These are phyloP conservation scores for Elsinoe perseae DNA, from an alignment of 2,329 filamentous ascomycete species.

Conservation along the genomic window DNA sequence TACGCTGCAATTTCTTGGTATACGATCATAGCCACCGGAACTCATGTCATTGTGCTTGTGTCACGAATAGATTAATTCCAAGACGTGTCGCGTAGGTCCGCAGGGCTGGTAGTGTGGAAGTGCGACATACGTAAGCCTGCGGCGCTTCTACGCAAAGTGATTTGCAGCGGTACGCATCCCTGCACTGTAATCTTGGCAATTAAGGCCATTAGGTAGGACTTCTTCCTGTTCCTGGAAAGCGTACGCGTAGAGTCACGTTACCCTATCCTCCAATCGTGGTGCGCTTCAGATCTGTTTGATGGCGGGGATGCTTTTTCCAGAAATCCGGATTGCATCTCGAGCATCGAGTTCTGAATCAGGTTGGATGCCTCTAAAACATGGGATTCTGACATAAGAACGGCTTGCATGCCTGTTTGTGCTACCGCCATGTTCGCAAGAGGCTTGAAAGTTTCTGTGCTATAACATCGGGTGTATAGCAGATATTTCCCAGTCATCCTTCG, in stretches of 20 bases:
- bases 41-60: slow-evolving; percentile 6
- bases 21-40: slow-evolving; percentile 9
- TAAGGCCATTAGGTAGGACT: slow-evolving; percentile 4
- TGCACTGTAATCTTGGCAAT: slow-evolving; percentile 12
- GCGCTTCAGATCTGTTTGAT: background rate
- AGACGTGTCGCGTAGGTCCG: background rate
- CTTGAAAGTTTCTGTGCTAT: background rate
- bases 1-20: slow-evolving; percentile 13
- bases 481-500: slow-evolving; percentile 4
- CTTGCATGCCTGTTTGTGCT: background rate
- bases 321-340: background rate
- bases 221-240: background rate
- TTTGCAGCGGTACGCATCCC: slow-evolving; percentile 4
- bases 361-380: background rate
- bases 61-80: background rate
- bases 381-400: slow-evolving; percentile 8
- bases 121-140: slow-evolving; percentile 12
- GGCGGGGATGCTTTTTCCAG: background rate
- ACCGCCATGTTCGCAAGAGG: slow-evolving; percentile 3
- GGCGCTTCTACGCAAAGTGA: slow-evolving; percentile 3
- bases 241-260: slow-evolving; percentile 9
- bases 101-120: slow-evolving; percentile 1
- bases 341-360: background rate
- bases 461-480: background rate
- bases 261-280: background rate